These are phyloP conservation scores for Dalechampia spathulata DNA, from an alignment of 441 rosid genomes.

Conservation along the genomic window DNA sequence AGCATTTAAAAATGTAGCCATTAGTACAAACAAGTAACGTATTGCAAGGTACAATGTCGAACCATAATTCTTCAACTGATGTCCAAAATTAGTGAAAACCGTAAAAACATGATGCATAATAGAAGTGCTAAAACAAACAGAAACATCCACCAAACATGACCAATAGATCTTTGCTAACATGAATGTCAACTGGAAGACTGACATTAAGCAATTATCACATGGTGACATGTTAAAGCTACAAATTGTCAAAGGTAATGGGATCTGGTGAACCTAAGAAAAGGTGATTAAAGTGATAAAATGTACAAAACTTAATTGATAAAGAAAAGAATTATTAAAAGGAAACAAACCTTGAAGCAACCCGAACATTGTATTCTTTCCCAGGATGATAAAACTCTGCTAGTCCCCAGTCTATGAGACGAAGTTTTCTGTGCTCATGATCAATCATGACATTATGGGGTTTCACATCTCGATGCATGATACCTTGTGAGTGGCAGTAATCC, in stretches of 20 bases:
- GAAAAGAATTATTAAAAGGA: neutral
- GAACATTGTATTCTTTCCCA: conserved; percentile 92
- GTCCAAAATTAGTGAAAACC: too few relatives aligned
- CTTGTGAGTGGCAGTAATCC: conserved; percentile 96
- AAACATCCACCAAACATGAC: too few relatives aligned
- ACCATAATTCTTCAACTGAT: too few relatives aligned
- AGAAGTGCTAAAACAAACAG: too few relatives aligned
- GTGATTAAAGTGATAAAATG: neutral
- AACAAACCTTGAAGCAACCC: conserved; percentile 88
- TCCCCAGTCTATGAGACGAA: conserved; percentile 97
- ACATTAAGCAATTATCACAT: neutral
- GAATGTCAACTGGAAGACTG: neutral
- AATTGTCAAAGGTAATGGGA: neutral
- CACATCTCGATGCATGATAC: conserved; percentile 98
- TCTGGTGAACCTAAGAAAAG: neutral
- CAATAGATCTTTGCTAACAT: too few relatives aligned
- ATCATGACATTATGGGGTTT: conserved; percentile 99
- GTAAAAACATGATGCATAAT: too few relatives aligned
- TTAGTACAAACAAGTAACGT: too few relatives aligned
- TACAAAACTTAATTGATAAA: neutral
- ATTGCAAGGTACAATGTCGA: too few relatives aligned
- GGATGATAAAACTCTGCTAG: conserved; percentile 98
- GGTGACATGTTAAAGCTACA: neutral
- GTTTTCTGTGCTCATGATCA: conserved; percentile 93
- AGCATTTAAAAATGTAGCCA: too few relatives aligned